Conservation (phyloP, 1,139 yeast species). For the Debaryomyces nepalensis region DNA sequence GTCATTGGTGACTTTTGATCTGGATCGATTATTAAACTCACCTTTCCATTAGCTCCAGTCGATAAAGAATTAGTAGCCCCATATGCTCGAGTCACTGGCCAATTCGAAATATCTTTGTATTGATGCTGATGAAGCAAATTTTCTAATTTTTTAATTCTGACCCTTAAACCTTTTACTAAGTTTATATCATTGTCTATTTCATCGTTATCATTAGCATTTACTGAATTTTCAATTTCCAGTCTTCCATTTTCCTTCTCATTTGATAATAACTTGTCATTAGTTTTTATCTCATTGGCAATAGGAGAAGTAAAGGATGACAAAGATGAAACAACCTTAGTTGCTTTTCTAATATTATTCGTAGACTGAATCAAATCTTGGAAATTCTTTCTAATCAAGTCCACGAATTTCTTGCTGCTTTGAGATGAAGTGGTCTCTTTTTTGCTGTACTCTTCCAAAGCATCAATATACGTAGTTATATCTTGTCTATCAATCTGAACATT, state of each 20-base stretch:
- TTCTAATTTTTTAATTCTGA: constrained; percentile 66
- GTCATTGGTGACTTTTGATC: constrained; percentile 12
- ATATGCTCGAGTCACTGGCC: constrained; percentile 46
- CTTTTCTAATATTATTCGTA: constrained; percentile 44
- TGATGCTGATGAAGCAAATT: constrained; percentile 69
- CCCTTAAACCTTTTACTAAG: constrained; percentile 58
- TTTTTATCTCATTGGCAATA: constrained; percentile 21
- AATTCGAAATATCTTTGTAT: constrained; percentile 57
- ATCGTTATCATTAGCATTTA: constrained; percentile 5
- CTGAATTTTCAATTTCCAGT: constrained; percentile 11
- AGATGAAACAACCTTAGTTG: constrained; percentile 40
- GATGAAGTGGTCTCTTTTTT: constrained; percentile 11
- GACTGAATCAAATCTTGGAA: constrained; percentile 49
- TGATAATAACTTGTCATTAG: constrained; percentile 15
- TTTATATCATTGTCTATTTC: constrained; percentile 38
- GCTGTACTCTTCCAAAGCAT: constrained; percentile 26
- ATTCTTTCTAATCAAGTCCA: constrained; percentile 49
- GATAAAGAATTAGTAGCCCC: constrained; percentile 17
- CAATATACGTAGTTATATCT: constrained; percentile 45
- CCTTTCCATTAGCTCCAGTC: constrained; percentile 12
- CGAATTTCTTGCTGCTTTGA: constrained; percentile 32
- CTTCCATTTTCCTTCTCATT: background rate
- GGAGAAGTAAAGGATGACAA: constrained; percentile 38
- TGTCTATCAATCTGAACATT: constrained; percentile 40
- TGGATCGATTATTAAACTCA: constrained; percentile 10